A percentile compares a stretch with the other conserved stretches of the same genome.
Conservation (phyloP, 2,329 filamentous ascomycete genomes). For the Dendrostoma leiphaemia region DNA sequence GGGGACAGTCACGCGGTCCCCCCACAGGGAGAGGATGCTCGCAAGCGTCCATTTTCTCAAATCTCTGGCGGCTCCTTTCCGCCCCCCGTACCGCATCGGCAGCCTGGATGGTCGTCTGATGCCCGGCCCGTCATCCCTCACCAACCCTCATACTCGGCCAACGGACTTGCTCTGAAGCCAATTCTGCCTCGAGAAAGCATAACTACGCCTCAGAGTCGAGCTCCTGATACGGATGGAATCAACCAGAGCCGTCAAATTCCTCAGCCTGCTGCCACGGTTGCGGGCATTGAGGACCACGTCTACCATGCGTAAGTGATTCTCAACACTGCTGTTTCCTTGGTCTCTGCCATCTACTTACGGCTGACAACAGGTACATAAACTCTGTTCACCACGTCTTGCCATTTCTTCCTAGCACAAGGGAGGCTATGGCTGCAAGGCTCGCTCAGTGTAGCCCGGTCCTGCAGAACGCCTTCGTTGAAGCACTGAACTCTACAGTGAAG, state of each 20-base stretch:
- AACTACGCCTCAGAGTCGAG: background rate
- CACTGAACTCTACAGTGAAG: constrained; percentile 58
- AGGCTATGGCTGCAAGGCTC: constrained; percentile 54
- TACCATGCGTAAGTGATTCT: constrained; percentile 44
- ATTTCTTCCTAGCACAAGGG: constrained; percentile 58
- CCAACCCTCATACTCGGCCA: constrained; percentile 36
- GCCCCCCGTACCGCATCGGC: constrained; percentile 40
- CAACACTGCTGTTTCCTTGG: background rate
- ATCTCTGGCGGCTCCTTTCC: constrained; percentile 41
- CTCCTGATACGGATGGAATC: constrained; percentile 9
- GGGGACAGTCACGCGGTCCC: constrained; percentile 54
- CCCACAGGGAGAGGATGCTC: constrained; percentile 35
- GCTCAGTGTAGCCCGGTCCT: constrained; percentile 54
- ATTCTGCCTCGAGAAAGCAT: constrained; percentile 31
- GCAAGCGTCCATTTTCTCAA: constrained; percentile 49
- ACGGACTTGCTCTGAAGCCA: constrained; percentile 46
- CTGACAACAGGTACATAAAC: constrained; percentile 53
- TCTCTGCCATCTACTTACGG: background rate
- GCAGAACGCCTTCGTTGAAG: constrained; percentile 63
- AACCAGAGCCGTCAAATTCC: background rate
- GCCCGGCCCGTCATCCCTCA: constrained; percentile 42
- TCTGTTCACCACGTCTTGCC: constrained; percentile 67
- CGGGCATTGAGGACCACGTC: constrained; percentile 42
- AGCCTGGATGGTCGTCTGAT: constrained; percentile 47
- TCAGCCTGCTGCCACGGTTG: constrained; percentile 20